A percentile compares a stretch with the other conserved stretches of the same genome.
Conservation (phyloP, 441 rosid species). For the Kokia cookei region DNA sequence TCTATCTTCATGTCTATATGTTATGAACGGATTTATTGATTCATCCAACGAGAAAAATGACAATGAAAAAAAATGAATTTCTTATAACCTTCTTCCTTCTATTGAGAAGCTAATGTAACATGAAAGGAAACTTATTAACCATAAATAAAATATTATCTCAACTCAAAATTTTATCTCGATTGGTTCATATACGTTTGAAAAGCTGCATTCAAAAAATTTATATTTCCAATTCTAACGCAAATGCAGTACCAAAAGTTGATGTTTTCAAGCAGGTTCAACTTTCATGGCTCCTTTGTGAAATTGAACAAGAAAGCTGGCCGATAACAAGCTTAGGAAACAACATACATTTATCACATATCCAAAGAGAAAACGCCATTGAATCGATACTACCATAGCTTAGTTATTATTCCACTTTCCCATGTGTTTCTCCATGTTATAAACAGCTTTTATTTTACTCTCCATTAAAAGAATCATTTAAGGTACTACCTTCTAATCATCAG, state of each 20-base stretch:
- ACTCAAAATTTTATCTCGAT: too few species aligned
- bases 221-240: not conserved
- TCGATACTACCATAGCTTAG: not conserved
- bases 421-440: not conserved
- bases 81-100: not conserved
- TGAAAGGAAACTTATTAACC: not conserved
- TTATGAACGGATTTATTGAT: not conserved
- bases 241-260: not conserved
- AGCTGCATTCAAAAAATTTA: not conserved
- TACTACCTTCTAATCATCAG: not conserved
- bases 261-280: not conserved
- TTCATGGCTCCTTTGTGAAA: not conserved
- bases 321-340: not conserved
- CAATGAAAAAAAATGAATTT: not conserved
- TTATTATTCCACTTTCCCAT: not conserved
- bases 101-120: not conserved
- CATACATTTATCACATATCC: not conserved
- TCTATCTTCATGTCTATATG: not conserved
- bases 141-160: too few species aligned
- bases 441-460: not conserved
- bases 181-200: too few species aligned
- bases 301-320: not conserved
- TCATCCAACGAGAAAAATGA: not conserved
- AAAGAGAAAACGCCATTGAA: not conserved
- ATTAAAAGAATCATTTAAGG: not conserved